Conservation (phyloP, 176 grass and related monocot species). For the Secale cereale region DNA sequence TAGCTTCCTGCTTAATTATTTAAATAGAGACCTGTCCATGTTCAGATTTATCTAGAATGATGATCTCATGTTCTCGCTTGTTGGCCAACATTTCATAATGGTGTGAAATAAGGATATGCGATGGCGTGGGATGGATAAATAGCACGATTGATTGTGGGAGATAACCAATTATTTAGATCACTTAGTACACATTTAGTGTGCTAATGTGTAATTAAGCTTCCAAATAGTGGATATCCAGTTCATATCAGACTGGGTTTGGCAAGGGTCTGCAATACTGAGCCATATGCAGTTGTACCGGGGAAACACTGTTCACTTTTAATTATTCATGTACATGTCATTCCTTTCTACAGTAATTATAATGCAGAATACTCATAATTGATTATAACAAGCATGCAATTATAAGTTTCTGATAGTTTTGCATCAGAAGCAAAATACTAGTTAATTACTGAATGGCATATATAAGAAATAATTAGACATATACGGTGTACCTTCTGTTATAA, state of each 20-base stretch:
- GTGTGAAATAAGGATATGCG: background rate
- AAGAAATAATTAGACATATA: background rate
- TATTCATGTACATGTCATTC: background rate
- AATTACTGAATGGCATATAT: background rate
- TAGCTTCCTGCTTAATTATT: conserved; percentile 9
- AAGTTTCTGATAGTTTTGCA: background rate
- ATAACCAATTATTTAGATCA: background rate
- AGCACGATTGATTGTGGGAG: background rate
- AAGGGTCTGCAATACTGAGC: background rate
- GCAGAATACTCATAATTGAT: background rate
- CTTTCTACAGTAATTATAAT: background rate
- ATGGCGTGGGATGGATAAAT: background rate
- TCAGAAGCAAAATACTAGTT: background rate
- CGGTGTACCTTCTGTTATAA: background rate
- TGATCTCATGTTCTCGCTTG: background rate
- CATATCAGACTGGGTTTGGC: background rate
- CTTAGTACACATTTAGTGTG: background rate
- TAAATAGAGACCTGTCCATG: background rate
- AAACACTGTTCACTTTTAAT: background rate
- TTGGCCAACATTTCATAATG: background rate
- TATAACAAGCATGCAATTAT: background rate
- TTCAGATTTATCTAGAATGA: background rate
- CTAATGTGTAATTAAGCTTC: background rate
- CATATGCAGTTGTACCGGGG: background rate
- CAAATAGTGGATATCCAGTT: background rate